phyloP scores from a whole-genome alignment of 2,329 filamentous ascomycete species.

The Curvularia lunata region DNA sequence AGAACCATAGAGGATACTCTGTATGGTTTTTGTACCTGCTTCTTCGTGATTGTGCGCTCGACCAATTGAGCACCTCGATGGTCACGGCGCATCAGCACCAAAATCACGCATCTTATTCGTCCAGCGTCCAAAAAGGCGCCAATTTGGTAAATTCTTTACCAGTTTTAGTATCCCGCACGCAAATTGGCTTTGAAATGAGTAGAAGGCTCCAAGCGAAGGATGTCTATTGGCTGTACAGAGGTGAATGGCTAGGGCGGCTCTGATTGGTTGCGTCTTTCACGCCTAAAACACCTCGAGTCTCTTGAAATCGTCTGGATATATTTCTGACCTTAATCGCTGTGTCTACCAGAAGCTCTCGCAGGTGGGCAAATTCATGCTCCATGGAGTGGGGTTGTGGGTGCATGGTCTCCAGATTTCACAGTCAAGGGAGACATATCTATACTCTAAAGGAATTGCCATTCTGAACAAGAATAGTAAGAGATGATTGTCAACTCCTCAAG shows the following conservation, averaged over 20 bases:
- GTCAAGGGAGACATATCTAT: background rate
- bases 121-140: conserved; percentile 1
- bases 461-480: background rate
- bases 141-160: background rate
- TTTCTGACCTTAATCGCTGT: no score
- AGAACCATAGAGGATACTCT: background rate
- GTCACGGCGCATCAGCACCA: conserved; percentile 38
- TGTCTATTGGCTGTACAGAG: background rate
- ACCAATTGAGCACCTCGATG: conserved; percentile 45
- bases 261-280: background rate
- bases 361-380: background rate
- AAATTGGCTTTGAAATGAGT: background rate
- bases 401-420: background rate
- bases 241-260: background rate
- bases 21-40: conserved; percentile 28
- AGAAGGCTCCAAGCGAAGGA: background rate
- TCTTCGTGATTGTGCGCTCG: conserved; percentile 24
- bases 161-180: conserved; percentile 1
- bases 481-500: no score
- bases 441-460: background rate
- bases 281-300: background rate
- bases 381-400: background rate
- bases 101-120: conserved; percentile 21
- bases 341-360: background rate
- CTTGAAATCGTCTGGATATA: background rate